Conservation (phyloP, 345 rosid genomes). For the Noccaea caerulescens region DNA sequence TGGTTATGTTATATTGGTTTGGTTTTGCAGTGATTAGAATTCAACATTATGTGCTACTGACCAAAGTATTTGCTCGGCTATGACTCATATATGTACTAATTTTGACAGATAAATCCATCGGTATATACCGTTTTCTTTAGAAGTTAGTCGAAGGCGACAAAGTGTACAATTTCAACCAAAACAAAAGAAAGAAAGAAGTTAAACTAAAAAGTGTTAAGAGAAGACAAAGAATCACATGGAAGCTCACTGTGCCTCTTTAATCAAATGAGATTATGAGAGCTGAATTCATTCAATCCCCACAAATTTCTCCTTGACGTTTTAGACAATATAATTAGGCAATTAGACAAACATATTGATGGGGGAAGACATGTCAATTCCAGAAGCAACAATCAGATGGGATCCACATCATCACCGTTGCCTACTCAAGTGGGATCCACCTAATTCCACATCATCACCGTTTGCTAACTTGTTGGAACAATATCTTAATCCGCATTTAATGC, state of each 20-base stretch:
- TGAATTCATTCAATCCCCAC: constrained; percentile 18
- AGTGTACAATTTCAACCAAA: neutral
- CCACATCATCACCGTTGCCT: constrained; percentile 26
- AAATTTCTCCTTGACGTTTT: constrained; percentile 7
- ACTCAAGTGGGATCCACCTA: too few relatives aligned
- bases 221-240: constrained; percentile 27
- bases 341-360: constrained; percentile 30
- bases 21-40: neutral
- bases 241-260: constrained; percentile 23
- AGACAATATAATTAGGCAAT: constrained; percentile 29
- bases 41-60: neutral
- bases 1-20: neutral
- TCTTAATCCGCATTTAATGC: constrained; percentile 11
- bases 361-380: constrained; percentile 7
- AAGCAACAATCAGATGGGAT: constrained; percentile 18
- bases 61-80: neutral
- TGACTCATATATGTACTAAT: neutral
- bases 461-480: constrained; percentile 8
- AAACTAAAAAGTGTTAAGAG: constrained; percentile 6
- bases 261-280: constrained; percentile 21
- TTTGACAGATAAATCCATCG: too few relatives aligned
- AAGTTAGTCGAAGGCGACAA: neutral
- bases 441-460: constrained; percentile 27
- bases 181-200: too few relatives aligned
- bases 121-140: neutral